phyloP scores from a whole-genome alignment of 2,329 filamentous ascomycete genomes.

The Monilinia vaccinii-corymbosi region DNA sequence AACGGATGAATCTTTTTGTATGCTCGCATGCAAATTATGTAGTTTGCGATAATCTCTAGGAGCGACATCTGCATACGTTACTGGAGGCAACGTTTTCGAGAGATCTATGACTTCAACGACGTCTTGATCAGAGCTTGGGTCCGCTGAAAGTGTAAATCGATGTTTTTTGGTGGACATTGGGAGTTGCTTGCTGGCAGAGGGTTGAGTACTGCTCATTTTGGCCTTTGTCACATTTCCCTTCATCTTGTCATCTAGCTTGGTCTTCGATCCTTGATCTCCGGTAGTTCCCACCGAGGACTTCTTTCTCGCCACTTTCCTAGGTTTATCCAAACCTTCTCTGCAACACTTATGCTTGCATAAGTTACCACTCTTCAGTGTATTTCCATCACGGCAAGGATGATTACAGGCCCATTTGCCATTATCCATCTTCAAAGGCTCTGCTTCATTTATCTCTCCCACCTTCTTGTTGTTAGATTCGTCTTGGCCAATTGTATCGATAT shows the following conservation, averaged over 20 bases:
- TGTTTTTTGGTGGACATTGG: neutral
- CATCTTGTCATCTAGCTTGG: neutral
- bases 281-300: neutral
- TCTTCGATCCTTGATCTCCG: neutral
- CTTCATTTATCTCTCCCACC: neutral
- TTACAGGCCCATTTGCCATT: constrained; percentile 71
- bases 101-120: constrained; percentile 27
- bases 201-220: neutral
- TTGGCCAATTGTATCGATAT: constrained; percentile 35
- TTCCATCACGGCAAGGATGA: constrained; percentile 48
- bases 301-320: constrained; percentile 26
- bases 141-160: neutral
- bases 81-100: constrained; percentile 11
- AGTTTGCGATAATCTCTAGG: constrained; percentile 26
- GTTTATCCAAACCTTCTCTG: constrained; percentile 59
- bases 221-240: neutral
- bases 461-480: neutral
- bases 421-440: constrained; percentile 42
- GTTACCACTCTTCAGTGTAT: constrained; percentile 32
- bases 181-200: neutral
- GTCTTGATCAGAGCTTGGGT: neutral
- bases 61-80: constrained; percentile 17
- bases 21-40: constrained; percentile 26
- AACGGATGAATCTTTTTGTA: constrained; percentile 20
- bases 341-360: constrained; percentile 66